Conservation (phyloP, 352 stramenopile species). For the Elongisporangium prolatum region DNA sequence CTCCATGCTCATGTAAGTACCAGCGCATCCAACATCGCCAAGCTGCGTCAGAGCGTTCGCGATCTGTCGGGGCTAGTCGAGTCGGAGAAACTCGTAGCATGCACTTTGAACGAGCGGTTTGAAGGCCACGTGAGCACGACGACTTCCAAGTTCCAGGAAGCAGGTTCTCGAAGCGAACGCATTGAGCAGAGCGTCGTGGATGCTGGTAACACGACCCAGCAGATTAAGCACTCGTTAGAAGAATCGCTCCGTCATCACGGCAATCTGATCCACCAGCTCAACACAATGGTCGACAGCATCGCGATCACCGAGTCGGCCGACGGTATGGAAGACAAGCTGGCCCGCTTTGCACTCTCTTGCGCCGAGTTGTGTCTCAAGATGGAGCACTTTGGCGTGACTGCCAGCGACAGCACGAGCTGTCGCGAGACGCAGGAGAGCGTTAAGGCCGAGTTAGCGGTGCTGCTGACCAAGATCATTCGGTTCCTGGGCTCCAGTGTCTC, state of each 20-base stretch:
- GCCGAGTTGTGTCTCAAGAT: slow-evolving; percentile 50
- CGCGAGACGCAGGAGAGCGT: slow-evolving; percentile 7
- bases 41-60: slow-evolving; percentile 30
- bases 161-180: slow-evolving; percentile 19
- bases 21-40: slow-evolving; percentile 35
- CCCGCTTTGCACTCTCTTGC: slow-evolving; percentile 34
- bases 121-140: slow-evolving; percentile 27
- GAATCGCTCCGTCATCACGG: slow-evolving; percentile 38
- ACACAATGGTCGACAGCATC: slow-evolving; percentile 57
- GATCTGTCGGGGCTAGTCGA: slow-evolving; percentile 27
- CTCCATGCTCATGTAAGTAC: slow-evolving; percentile 33
- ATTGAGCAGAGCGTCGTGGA: slow-evolving; percentile 24
- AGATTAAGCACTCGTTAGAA: slow-evolving; percentile 30
- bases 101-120: slow-evolving; percentile 15
- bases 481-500: slow-evolving; percentile 50
- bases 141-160: slow-evolving; percentile 18
- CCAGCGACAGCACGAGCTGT: slow-evolving; percentile 8
- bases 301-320: slow-evolving; percentile 49
- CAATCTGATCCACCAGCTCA: slow-evolving; percentile 65
- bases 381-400: slow-evolving; percentile 31
- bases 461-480: slow-evolving; percentile 48
- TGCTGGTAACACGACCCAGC: slow-evolving; percentile 16
- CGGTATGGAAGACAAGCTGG: slow-evolving; percentile 57
- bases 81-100: slow-evolving; percentile 23
- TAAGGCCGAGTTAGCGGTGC: slow-evolving; percentile 33